A percentile compares a stretch with the other conserved stretches of the same genome.
Conservation (phyloP, 352 stramenopile genomes). For the Phytophthora pini region DNA sequence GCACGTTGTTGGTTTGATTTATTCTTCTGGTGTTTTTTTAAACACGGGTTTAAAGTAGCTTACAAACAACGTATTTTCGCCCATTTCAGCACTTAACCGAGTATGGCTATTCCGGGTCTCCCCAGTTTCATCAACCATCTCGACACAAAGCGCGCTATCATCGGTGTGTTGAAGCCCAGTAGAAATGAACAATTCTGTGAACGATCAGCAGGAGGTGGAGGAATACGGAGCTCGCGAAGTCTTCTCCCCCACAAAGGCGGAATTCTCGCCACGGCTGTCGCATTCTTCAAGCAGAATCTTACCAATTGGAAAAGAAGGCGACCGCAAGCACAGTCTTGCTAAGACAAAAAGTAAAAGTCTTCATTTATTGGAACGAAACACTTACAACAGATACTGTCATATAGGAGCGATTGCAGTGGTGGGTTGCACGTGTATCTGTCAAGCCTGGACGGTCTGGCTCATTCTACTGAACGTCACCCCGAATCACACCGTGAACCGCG, state of each 20-base stretch:
- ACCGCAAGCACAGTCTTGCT: background rate
- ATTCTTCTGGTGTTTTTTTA: too few species aligned
- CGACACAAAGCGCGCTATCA: too few species aligned
- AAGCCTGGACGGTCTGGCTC: constrained; percentile 30
- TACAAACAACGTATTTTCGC: too few species aligned
- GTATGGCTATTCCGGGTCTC: background rate
- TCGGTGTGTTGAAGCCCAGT: background rate
- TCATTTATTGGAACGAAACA: too few species aligned
- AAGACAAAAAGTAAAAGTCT: constrained; percentile 1
- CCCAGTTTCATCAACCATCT: background rate
- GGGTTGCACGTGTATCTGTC: background rate
- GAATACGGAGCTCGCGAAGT: constrained; percentile 1
- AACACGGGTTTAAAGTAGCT: too few species aligned
- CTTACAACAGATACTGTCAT: background rate
- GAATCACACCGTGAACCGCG: constrained; percentile 21
- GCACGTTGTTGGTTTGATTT: too few species aligned
- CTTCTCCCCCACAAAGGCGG: background rate
- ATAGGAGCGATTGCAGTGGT: background rate
- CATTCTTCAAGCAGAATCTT: background rate
- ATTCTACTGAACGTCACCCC: constrained; percentile 27
- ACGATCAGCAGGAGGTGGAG: background rate
- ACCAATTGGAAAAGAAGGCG: background rate
- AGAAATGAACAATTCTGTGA: background rate
- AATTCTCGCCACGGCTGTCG: background rate
- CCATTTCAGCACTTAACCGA: background rate